Evolutionary conservation across 1,284 basidiomycete species (phyloP).

Genomic region (Naganishia albida): DNA sequence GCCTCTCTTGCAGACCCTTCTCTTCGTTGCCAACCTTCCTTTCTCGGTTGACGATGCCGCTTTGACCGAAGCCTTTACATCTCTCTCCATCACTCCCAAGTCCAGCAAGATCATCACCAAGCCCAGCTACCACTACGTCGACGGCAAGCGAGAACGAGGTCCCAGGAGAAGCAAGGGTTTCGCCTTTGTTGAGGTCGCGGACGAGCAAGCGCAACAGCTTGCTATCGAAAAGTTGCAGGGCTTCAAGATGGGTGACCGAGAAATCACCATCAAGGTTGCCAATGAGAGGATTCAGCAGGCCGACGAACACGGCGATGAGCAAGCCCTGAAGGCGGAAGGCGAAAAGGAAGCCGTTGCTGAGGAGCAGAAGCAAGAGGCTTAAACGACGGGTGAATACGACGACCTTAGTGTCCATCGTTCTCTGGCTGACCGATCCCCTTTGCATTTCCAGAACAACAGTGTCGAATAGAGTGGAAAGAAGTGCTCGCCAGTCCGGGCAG

Average conservation of each 20-base stretch:
- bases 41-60: conserved; percentile 82
- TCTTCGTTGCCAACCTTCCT: conserved; percentile 93
- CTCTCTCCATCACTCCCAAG: conserved; percentile 73
- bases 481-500: neutral
- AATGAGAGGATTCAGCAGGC: conserved; percentile 48
- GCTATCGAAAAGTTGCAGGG: conserved; percentile 76
- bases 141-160: conserved; percentile 55
- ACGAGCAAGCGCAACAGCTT: conserved; percentile 78
- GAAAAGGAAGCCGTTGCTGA: conserved; percentile 23
- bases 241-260: conserved; percentile 75
- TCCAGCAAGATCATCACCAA: conserved; percentile 83
- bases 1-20: conserved; percentile 62
- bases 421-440: neutral
- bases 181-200: conserved; percentile 87
- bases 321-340: conserved; percentile 20
- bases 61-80: conserved; percentile 74
- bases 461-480: conserved; percentile 4
- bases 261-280: conserved; percentile 84
- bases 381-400: neutral
- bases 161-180: conserved; percentile 74
- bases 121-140: conserved; percentile 63
- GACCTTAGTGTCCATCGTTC: too few species aligned
- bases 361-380: conserved; percentile 26
- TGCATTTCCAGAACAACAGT: neutral
- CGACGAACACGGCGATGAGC: conserved; percentile 21